Evolutionary conservation across 148 eudicot species (phyloP).

Genomic region (Amaranthus palmeri): DNA sequence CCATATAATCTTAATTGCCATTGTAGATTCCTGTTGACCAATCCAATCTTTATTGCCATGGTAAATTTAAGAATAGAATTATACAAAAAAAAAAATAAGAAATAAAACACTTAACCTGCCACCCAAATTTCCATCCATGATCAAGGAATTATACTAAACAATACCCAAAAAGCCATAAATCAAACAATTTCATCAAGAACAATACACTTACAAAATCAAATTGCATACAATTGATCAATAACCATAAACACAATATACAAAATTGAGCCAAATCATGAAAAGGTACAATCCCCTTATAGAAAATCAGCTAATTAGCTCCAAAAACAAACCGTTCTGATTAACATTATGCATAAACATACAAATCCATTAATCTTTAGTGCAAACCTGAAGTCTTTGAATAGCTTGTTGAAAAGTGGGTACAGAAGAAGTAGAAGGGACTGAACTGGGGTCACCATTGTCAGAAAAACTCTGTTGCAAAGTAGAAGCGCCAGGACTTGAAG

Average conservation of each 20-base stretch:
- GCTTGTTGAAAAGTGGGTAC: slow-evolving; percentile 92
- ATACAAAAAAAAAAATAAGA: no score
- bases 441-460: slow-evolving; percentile 22
- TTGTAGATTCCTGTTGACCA: no score
- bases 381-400: slow-evolving; percentile 93
- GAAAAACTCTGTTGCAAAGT: slow-evolving; percentile 18
- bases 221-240: not conserved
- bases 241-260: not conserved
- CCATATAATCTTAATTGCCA: no score
- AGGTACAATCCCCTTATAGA: not conserved
- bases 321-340: not conserved
- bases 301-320: slow-evolving; percentile 1
- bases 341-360: not conserved
- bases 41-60: no score
- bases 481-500: slow-evolving; percentile 26
- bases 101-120: no score
- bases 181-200: not conserved
- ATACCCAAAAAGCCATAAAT: no score
- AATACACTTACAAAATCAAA: not conserved
- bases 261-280: no score
- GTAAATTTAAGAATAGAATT: no score
- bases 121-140: no score
- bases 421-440: slow-evolving; percentile 24
- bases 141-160: no score
- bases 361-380: not conserved